Conservation (phyloP, 179 eudicot species). For the Camellia oleifera region DNA sequence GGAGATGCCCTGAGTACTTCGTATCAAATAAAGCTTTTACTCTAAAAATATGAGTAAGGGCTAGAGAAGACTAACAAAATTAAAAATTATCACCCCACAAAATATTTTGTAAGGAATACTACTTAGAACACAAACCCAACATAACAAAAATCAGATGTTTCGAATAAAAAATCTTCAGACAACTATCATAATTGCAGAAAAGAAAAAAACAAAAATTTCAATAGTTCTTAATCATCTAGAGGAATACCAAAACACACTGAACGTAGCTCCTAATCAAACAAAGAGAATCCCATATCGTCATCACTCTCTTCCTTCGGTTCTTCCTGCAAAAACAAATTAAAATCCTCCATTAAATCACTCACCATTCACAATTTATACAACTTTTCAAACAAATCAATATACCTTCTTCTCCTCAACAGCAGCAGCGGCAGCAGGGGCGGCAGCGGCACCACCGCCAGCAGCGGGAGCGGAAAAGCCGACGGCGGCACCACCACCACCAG, state of each 20-base stretch:
- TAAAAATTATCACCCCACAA: too few species aligned
- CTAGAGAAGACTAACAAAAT: not conserved
- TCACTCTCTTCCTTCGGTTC: conserved; percentile 69
- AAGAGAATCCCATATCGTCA: conserved; percentile 73
- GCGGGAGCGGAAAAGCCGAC: conserved; percentile 23
- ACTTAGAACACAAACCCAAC: not conserved
- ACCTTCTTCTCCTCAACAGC: conserved; percentile 71
- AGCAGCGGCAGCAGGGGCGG: conserved; percentile 36
- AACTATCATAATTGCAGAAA: not conserved
- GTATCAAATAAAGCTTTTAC: too few species aligned
- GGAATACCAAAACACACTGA: conserved; percentile 12
- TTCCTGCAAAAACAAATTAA: conserved; percentile 38
- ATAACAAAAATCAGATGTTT: not conserved
- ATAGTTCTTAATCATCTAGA: not conserved
- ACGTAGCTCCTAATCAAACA: conserved; percentile 46
- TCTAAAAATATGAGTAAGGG: too few species aligned
- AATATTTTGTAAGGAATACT: not conserved
- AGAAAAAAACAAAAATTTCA: not conserved
- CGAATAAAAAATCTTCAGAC: not conserved
- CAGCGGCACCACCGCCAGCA: conserved; percentile 28
- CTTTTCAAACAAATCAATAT: not conserved
- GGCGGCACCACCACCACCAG: conserved; percentile 52
- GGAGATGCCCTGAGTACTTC: too few species aligned
- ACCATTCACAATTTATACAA: not conserved
- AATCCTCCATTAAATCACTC: not conserved